Evolutionary conservation across 179 eudicot species (phyloP).

Genomic region (Corrigiola litoralis): DNA sequence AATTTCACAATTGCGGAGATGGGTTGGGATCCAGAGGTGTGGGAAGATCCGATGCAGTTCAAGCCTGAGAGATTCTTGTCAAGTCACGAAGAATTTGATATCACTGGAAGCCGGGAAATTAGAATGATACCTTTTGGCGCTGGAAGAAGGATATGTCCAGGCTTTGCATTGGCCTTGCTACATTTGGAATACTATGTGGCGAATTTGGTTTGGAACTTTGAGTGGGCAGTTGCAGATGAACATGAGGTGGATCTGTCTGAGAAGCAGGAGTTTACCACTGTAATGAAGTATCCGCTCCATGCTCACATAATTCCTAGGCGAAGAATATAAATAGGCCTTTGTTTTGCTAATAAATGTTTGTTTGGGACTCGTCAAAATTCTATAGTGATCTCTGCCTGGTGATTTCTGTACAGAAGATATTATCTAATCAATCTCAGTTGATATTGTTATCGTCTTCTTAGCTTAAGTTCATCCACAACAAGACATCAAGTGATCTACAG

Average conservation of each 20-base stretch:
- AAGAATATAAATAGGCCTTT: not conserved
- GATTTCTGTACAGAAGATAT: not conserved
- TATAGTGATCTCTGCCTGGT: no score
- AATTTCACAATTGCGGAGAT: constrained; percentile 23
- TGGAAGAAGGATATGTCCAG: constrained; percentile 25
- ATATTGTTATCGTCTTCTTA: no score
- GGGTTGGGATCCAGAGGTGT: constrained; percentile 16
- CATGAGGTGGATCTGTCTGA: constrained; percentile 19
- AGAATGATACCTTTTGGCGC: constrained; percentile 27
- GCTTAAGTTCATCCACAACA: no score
- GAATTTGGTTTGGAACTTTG: constrained; percentile 19
- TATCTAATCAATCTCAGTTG: no score
- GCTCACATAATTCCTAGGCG: constrained; percentile 12
- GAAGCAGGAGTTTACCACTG: constrained; percentile 21
- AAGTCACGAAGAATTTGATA: constrained; percentile 9
- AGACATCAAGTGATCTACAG: no score
- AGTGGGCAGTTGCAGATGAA: constrained; percentile 15
- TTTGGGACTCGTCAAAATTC: not conserved
- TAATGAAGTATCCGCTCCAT: constrained; percentile 22
- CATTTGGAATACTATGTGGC: constrained; percentile 25
- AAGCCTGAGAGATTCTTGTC: constrained; percentile 21
- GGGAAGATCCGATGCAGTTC: constrained; percentile 24
- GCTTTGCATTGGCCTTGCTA: constrained; percentile 14
- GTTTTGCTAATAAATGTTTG: not conserved
- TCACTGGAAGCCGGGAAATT: constrained; percentile 21